Base-by-base conservation (phyloP, 1,284 basidiomycete species). In the Ceratobasidium papillatum region DNA sequence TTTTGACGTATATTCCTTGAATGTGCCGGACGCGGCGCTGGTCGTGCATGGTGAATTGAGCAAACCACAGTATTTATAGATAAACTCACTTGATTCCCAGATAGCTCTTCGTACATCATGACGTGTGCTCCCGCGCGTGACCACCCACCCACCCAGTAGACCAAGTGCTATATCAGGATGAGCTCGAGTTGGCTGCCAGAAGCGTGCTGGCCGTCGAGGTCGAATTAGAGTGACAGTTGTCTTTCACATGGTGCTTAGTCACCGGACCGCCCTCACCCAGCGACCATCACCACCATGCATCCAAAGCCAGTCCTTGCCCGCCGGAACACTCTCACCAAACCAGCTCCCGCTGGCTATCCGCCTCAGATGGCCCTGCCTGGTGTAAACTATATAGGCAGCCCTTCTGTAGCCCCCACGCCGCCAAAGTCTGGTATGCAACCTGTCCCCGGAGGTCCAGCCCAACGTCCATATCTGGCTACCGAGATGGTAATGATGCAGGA, bases 21-120 rank as follows among this genome's bases (percentile, higher is more conserved):
- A 95, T 86, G 82, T 94, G 92, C 77, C 92, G 88, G 76, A 93
- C 84, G 49, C 91, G 90, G 78, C 88, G 88, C 88, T 94, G 81
- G 34, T 79, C 43, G 22, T 36, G 25, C 34, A 27, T 25, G 36
- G 58, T 34, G 45, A 59, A 61, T 41, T 47, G 32, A 36, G 54
- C 58, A 54, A 25, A 36, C 36, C 14, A 38, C 7, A 41, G 36
- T 34, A 63, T 61, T 49, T 41, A 25, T 25, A 61, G 41, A 49
- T 30, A 54, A 56, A 59, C 56, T 2, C 12, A 61, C 51, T 69
- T 54, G 66, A 54, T 25, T 54, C 27, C 56, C 59, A 47, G 56
- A 63, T 25, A 72, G 45, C 58, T 72, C 68, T 27, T 71, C 69
- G 69, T 72, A 51, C 58, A 72, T 51, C 58, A 51, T 72, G 38